A percentile compares a stretch with the other conserved stretches of the same genome.
Conservation (phyloP, 805 yeast genomes). For the Barnettozyma sucrosica region DNA sequence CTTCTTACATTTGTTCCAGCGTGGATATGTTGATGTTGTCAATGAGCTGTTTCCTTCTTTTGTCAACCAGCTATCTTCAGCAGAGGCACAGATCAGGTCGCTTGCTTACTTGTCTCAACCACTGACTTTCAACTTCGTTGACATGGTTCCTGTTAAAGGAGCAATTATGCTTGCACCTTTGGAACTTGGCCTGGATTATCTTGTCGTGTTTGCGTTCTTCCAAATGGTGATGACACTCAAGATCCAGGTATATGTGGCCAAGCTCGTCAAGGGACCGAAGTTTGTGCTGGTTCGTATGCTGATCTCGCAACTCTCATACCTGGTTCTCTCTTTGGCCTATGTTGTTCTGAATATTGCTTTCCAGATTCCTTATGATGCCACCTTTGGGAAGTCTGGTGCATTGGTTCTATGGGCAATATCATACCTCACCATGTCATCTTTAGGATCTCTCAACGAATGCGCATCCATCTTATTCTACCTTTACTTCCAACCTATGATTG, state of each 20-base stretch:
- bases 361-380: slow-evolving; percentile 46
- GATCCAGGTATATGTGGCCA: slow-evolving; percentile 37
- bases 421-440: slow-evolving; percentile 62
- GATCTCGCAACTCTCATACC: slow-evolving; percentile 44
- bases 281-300: slow-evolving; percentile 37
- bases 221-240: slow-evolving; percentile 51
- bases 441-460: slow-evolving; percentile 68
- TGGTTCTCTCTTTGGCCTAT: slow-evolving; percentile 53
- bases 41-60: slow-evolving; percentile 5
- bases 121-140: slow-evolving; percentile 27
- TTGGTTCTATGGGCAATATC: slow-evolving; percentile 65
- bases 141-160: slow-evolving; percentile 42
- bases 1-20: slow-evolving; percentile 39
- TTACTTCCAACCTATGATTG: slow-evolving; percentile 54
- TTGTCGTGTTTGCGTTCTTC: slow-evolving; percentile 67
- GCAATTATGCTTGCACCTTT: slow-evolving; percentile 55
- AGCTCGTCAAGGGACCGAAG: slow-evolving; percentile 35
- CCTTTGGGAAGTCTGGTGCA: slow-evolving; percentile 69
- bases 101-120: slow-evolving; percentile 13
- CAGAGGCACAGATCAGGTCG: slow-evolving; percentile 20
- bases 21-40: slow-evolving; percentile 7
- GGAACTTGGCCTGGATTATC: slow-evolving; percentile 68
- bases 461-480: slow-evolving; percentile 44
- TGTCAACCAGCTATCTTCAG: slow-evolving; percentile 31
- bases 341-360: slow-evolving; percentile 59